Conservation (phyloP, 257 asterid genomes). For the Catharanthus roseus region DNA sequence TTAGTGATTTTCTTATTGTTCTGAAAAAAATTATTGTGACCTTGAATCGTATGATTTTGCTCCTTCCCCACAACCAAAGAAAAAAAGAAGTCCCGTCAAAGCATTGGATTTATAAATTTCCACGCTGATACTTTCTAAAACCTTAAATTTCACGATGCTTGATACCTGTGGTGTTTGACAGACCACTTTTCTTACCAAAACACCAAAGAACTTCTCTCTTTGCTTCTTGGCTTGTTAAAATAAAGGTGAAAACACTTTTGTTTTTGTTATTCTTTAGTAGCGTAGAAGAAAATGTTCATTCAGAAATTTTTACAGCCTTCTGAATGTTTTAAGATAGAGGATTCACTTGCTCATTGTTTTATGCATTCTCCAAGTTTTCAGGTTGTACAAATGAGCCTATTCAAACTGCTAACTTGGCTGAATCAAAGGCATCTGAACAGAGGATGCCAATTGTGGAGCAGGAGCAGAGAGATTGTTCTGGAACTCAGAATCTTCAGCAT, state of each 20-base stretch:
- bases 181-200: not conserved
- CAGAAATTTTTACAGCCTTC: not conserved
- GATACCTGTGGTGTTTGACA: not conserved
- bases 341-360: constrained; percentile 49
- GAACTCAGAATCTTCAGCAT: constrained; percentile 38
- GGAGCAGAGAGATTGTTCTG: constrained; percentile 29
- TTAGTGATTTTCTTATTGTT: not conserved
- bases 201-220: not conserved
- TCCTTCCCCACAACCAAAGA: not conserved
- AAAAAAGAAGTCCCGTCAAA: not conserved
- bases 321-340: not conserved
- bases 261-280: not conserved
- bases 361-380: constrained; percentile 74
- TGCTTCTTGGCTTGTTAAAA: too few species aligned
- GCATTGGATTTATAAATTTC: not conserved
- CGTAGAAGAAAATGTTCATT: not conserved
- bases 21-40: not conserved
- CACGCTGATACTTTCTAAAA: not conserved
- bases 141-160: not conserved
- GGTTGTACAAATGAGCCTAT: constrained; percentile 67
- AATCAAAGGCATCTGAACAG: constrained; percentile 45
- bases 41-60: not conserved
- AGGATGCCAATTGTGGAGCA: constrained; percentile 33
- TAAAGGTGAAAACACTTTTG: not conserved
- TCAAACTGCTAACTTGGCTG: constrained; percentile 36